These are phyloP conservation scores for Grifola frondosa DNA, from an alignment of 1,284 basidiomycete genomes.

Conservation along the genomic window DNA sequence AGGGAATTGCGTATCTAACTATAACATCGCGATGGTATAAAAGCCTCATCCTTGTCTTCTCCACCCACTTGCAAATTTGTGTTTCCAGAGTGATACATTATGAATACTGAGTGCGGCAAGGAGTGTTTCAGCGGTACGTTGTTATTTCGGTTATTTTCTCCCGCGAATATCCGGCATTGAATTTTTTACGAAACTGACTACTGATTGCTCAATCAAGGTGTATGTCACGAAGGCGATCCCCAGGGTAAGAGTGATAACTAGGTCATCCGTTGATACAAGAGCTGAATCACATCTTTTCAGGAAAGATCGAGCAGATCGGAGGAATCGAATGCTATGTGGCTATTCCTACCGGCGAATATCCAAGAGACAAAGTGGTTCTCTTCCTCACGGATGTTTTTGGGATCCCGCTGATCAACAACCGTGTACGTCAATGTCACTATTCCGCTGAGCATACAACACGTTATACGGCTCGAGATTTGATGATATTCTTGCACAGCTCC, in stretches of 20 bases:
- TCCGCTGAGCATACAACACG: neutral
- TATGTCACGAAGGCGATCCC: conserved; percentile 55
- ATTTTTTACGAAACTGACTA: neutral
- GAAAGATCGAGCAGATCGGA: conserved; percentile 43
- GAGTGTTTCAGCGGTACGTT: conserved; percentile 46
- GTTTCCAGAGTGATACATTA: too few species aligned
- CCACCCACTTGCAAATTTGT: too few species aligned
- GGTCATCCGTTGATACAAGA: neutral
- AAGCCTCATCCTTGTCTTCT: too few species aligned
- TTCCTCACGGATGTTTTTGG: conserved; percentile 69
- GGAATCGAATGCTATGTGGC: conserved; percentile 54
- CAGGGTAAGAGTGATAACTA: conserved; percentile 39
- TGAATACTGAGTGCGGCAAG: too few species aligned
- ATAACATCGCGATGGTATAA: too few species aligned
- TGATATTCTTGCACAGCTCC: conserved; percentile 47
- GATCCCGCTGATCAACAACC: conserved; percentile 52
- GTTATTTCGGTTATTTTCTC: neutral
- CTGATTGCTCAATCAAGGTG: conserved; percentile 35
- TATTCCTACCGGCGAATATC: conserved; percentile 46
- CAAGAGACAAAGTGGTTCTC: conserved; percentile 58
- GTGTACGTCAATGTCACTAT: conserved; percentile 34
- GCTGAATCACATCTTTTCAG: conserved; percentile 22
- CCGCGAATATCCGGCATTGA: neutral
- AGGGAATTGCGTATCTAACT: too few species aligned
- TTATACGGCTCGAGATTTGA: neutral